Conservation (phyloP, 352 stramenopile species). For the Elongisporangium prolatum region DNA sequence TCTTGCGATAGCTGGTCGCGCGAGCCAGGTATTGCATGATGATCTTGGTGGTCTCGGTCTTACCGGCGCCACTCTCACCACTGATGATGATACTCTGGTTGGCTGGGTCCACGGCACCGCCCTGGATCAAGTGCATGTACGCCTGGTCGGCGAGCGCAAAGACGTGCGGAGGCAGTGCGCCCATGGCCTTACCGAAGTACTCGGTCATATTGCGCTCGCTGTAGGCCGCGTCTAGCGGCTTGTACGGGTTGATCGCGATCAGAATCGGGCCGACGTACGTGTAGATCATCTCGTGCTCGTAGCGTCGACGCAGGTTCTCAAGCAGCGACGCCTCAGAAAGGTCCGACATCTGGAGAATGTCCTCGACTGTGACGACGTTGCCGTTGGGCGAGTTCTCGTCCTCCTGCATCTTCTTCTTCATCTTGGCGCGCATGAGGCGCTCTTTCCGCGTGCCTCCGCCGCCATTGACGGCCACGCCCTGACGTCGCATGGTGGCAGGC, state of each 20-base stretch:
- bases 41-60: conserved; percentile 91
- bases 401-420: conserved; percentile 85
- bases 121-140: conserved; percentile 87
- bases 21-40: conserved; percentile 88
- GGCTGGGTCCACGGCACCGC: conserved; percentile 66
- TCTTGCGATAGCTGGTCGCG: conserved; percentile 69
- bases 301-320: conserved; percentile 84
- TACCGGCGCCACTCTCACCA: conserved; percentile 86
- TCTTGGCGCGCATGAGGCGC: conserved; percentile 78
- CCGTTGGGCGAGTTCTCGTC: conserved; percentile 39
- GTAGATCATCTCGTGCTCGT: conserved; percentile 92
- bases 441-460: conserved; percentile 65
- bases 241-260: conserved; percentile 92
- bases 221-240: conserved; percentile 64
- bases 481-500: conserved; percentile 33
- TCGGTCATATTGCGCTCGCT: conserved; percentile 79
- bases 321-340: conserved; percentile 88
- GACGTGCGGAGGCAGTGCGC: conserved; percentile 82
- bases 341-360: conserved; percentile 89
- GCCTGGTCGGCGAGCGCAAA: conserved; percentile 88
- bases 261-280: conserved; percentile 91
- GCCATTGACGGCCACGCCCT: conserved; percentile 13
- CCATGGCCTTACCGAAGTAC: conserved; percentile 86
- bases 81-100: conserved; percentile 94
- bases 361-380: conserved; percentile 60